Base-by-base conservation (phyloP, 306 rosid species). In the Vigna radiata region DNA sequence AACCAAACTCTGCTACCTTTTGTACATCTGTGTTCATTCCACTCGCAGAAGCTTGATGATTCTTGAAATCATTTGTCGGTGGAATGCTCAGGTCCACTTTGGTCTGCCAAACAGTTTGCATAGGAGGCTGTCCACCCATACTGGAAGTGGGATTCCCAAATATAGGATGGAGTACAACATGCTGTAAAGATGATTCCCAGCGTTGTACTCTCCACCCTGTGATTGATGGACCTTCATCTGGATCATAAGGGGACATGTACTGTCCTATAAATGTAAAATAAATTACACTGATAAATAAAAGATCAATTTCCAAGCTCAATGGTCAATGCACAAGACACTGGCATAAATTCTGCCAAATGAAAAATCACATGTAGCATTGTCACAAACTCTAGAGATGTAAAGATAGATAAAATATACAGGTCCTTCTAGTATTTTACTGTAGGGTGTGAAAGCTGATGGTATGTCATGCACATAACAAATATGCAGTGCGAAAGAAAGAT, bases 191-290 rank as follows among this genome's bases (percentile, higher is more conserved):
- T 72, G 98, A 95, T 88, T 92, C 97, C 98, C 98, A 95, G 15
- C 92, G 96, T 81, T 95, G 98, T 54, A 95, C 97, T 85, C 98
- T 92, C 98, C 98, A 95, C 64, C 98, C 98, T 14, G 98, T 90
- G 74, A 95, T 83, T 59, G 98, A 92, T 54, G 97, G 98, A 39
- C 97, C 97, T 84, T 92, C 97, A 69, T 92, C 98, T 16, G 96
- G 98, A 85, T 95, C 96, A 83, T 90, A 89, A 59, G 97, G 98
- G 67, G 98, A 95, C 98, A 95, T 95, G 87, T 92, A 90, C 76
- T 95, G 96, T 66, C 98, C 98, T 95, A 92, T 76, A 88, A 60
- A 77, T 21, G 63, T 56, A 62, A 79, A 75, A 77, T 39, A 69
- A 76, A 39, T 70, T 54, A 72, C 29, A 7, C 18, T 53, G 43